Conservation (phyloP, 805 yeast species). For the Metschnikowia lachancei region DNA sequence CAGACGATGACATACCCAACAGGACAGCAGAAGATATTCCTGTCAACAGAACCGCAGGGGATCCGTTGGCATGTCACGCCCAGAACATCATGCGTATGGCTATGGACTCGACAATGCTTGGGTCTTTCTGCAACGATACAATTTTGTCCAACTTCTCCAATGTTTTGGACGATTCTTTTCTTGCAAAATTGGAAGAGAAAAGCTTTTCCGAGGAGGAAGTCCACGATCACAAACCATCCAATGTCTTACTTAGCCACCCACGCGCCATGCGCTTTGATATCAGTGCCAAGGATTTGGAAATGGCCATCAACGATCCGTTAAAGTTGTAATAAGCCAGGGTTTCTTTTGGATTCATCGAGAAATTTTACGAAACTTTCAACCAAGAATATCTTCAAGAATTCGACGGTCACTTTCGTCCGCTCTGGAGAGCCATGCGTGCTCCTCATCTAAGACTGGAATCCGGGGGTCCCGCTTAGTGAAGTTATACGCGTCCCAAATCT, state of each 20-base stretch:
- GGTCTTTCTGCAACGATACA: constrained; percentile 39
- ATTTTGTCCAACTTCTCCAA: constrained; percentile 36
- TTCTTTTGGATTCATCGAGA: no score
- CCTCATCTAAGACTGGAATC: constrained; percentile 16
- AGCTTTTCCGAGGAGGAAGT: constrained; percentile 17
- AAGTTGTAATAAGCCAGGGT: constrained; percentile 5
- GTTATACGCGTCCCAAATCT: constrained; percentile 5
- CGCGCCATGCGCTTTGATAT: constrained; percentile 32
- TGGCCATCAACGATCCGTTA: constrained; percentile 27
- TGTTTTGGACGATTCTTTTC: constrained; percentile 32
- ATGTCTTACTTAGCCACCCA: constrained; percentile 12
- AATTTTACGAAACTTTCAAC: background rate
- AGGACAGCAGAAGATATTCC: background rate
- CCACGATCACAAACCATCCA: background rate
- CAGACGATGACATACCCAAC: background rate
- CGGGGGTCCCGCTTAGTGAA: constrained; percentile 3
- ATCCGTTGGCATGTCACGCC: constrained; percentile 46
- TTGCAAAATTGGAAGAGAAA: constrained; percentile 19
- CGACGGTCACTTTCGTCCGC: constrained; percentile 22
- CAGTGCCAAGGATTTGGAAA: constrained; percentile 37
- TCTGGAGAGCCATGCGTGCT: constrained; percentile 23
- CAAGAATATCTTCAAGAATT: background rate
- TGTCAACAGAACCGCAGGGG: constrained; percentile 24
- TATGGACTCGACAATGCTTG: constrained; percentile 45
- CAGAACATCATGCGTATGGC: constrained; percentile 47